Evolutionary conservation across 2,329 filamentous ascomycete species (phyloP).

Genomic region (Colletotrichum somersetense): DNA sequence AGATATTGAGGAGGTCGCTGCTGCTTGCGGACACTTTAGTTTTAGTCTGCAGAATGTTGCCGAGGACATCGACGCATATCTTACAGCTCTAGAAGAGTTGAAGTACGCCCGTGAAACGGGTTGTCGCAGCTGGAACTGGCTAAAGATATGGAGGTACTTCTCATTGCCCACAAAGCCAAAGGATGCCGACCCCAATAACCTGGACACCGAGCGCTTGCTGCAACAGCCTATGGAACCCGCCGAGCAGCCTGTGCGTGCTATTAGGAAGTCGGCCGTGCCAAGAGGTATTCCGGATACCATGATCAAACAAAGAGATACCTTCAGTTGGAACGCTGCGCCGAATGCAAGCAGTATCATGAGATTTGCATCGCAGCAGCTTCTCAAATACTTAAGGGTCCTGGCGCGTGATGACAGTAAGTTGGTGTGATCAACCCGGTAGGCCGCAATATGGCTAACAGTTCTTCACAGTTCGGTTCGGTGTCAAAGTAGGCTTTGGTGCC

Average conservation of each 20-base stretch:
- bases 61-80: constrained; percentile 85
- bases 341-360: constrained; percentile 60
- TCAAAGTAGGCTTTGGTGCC: constrained; percentile 94
- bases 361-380: constrained; percentile 58
- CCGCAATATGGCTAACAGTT: constrained; percentile 16
- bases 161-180: constrained; percentile 18
- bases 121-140: constrained; percentile 82
- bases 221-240: constrained; percentile 41
- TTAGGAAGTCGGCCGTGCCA: constrained; percentile 67
- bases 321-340: constrained; percentile 68
- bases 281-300: constrained; percentile 68
- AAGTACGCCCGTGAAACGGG: constrained; percentile 77
- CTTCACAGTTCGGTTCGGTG: constrained; percentile 75
- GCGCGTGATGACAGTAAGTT: constrained; percentile 65
- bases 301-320: constrained; percentile 64
- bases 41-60: constrained; percentile 93
- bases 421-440: constrained; percentile 39
- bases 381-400: constrained; percentile 62
- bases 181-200: constrained; percentile 49
- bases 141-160: constrained; percentile 77
- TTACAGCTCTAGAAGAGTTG: constrained; percentile 87
- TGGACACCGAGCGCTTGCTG: constrained; percentile 59
- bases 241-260: constrained; percentile 57
- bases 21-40: constrained; percentile 97
- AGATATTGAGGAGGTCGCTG: constrained; percentile 96